Base-by-base conservation (phyloP, 352 stramenopile species). In the Pythium coloratum region DNA sequence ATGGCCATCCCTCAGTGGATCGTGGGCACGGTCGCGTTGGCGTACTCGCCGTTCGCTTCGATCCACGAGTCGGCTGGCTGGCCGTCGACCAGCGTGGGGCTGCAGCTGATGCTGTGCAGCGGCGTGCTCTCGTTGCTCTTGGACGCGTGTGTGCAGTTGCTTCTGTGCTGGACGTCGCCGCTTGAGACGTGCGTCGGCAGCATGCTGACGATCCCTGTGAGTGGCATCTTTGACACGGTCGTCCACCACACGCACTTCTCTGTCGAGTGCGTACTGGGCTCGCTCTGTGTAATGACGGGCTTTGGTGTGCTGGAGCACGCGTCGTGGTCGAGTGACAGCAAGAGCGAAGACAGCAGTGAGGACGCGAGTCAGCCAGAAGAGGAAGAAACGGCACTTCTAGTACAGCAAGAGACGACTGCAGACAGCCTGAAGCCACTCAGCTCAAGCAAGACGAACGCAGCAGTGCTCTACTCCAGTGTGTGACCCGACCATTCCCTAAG, bases 121-220 rank as follows among this genome's bases (percentile, higher is more conserved):
- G 77, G 75, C 12, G 42, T 55, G 16, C 49, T 74, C 7, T 70
- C 73, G 46, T 62, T 76, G 24, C 36, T 64, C 0, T 74, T 76
- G 59, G 79, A 78, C 53, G 53, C 81, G n/a, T 57, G 75, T 3
- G 69, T 82, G 30, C 54, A 78, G 16, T 63, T 81, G 14, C 71
- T 75, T 1, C 56, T 86, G 5, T 75, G 64, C 55, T 84, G 74
- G 77, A 84, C 76, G 18, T 80, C 77, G n/a, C 77, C 77, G 7
- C 56, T 85, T 26, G 75, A 82, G 59, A 82, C 77, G 33, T 78
- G 76, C 46, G 76, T 84, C 34, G 75, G 75, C 0, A 76, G 73
- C 38, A 82, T 87, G 78, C 59, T 83, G 32, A 83, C 67, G 38
- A 80, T 87, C 49, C 78, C 78, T 8, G 47, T 84, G 30, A 79